Conservation (phyloP, 768 basidiomycete genomes). For the Xerocomellus chrysenteron region DNA sequence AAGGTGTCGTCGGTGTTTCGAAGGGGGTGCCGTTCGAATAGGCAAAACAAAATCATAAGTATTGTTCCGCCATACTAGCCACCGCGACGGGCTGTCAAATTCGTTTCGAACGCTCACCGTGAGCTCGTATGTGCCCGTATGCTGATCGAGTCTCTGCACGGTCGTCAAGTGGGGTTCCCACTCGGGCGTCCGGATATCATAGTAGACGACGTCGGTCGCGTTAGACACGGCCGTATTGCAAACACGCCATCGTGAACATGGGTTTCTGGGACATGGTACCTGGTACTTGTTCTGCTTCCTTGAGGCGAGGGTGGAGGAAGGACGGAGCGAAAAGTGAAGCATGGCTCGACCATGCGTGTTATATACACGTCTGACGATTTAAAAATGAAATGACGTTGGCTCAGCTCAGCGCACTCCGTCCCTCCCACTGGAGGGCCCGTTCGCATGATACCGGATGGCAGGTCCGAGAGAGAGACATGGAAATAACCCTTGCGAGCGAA, state of each 20-base stretch:
- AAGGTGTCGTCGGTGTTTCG: no score
- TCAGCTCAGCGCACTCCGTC: no score
- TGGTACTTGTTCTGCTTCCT: not conserved
- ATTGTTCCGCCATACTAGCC: not conserved
- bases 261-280: conserved; percentile 30
- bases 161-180: conserved; percentile 38
- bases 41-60: no score
- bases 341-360: not conserved
- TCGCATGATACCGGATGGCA: not conserved
- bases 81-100: not conserved
- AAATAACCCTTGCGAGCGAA: not conserved
- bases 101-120: conserved; percentile 29
- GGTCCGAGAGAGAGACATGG: not conserved
- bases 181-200: conserved; percentile 39
- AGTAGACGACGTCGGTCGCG: conserved; percentile 38
- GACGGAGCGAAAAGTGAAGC: not conserved
- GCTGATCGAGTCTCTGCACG: conserved; percentile 32
- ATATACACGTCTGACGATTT: not conserved
- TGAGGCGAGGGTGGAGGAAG: no score
- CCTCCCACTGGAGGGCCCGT: no score
- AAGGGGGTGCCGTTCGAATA: conserved; percentile 22
- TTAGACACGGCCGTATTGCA: conserved; percentile 40
- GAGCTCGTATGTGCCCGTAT: conserved; percentile 29
- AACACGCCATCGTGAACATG: conserved; percentile 37
- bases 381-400: not conserved